Conservation (phyloP, 73 alveolate species). For the Strombidium stylifer region DNA sequence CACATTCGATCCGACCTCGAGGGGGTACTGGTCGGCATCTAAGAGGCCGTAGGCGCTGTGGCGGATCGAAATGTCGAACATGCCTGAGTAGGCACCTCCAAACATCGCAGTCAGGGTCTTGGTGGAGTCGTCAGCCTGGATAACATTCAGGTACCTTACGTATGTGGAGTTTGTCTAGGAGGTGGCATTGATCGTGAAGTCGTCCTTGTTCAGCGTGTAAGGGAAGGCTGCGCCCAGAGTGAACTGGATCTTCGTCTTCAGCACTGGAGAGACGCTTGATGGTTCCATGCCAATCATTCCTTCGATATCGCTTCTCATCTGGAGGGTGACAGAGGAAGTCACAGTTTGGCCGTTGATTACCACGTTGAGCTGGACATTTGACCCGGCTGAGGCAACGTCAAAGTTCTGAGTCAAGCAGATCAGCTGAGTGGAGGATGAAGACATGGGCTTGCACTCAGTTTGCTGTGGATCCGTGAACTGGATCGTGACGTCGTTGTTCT, state of each 20-base stretch:
- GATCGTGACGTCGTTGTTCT: conserved; percentile 7
- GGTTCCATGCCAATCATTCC: not conserved
- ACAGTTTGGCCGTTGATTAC: conserved; percentile 10
- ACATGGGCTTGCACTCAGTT: not conserved
- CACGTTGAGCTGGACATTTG: not conserved
- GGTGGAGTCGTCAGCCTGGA: not conserved
- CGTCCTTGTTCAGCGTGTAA: not conserved
- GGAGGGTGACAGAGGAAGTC: not conserved
- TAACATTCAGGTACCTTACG: not conserved
- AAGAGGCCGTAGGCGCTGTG: not conserved
- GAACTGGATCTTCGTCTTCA: not conserved
- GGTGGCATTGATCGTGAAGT: not conserved
- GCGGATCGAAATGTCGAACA: not conserved
- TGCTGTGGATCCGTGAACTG: conserved; percentile 22
- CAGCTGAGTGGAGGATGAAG: conserved; percentile 11
- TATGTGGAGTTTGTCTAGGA: not conserved
- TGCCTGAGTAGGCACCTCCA: conserved; percentile 23
- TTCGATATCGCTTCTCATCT: not conserved
- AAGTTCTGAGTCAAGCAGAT: conserved; percentile 14
- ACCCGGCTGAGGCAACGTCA: not conserved
- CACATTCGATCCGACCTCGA: not conserved
- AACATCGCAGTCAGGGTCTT: conserved; percentile 11
- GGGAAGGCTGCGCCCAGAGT: not conserved
- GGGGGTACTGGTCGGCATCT: not conserved
- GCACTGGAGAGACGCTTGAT: conserved; percentile 13